Evolutionary conservation across 768 basidiomycete species (phyloP), one percentile per base, ranked within the genome.

Genomic region (Suillus americanus): DNA sequence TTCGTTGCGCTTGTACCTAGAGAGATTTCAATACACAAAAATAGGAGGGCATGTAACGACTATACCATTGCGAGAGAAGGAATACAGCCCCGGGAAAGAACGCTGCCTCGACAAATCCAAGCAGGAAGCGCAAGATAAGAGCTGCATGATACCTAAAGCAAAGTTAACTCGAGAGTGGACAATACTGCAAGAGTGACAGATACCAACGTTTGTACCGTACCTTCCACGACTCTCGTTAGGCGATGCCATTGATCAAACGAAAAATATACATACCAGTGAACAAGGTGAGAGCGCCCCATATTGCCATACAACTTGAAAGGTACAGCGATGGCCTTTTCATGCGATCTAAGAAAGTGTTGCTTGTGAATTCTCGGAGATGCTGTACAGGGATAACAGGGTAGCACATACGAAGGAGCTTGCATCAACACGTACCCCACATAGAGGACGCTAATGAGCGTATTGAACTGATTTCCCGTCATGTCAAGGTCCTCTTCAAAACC

Each of bases 391-490:
- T 13, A 18, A 23, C n/a, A 45, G 13, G 41, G 8, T 56, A n/a
- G 46, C 69, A 75, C 86, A 70, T 66, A 88, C 86, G 87, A 89
- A 25, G 89, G 89, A 61, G 89, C 82, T 72, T 92, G 90, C 87
- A 89, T 91, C 30, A 89, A 74, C 64, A 87, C 86, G 69, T 91
- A 91, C 33, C 88, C 88, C 51, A 88, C 81, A 68, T 88, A 89
- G 57, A 89, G 80, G 65, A 89, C 83, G 33, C 88, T 86, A 25
- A 92, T 76, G 18, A 91, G 73, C 0, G 89, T 89, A 12, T 87
- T 82, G 70, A 90, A 92, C 68, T 91, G 80, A 63, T 80, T 76
- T 20, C 83, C 86, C 61, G 82, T 77, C 38, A 91, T 81, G 30
- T 83, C 73, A 16, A 92, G 79, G 72, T 91, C 90, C 63, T 79